These are phyloP conservation scores for Colletotrichum agaves DNA, from an alignment of 2,329 filamentous ascomycete genomes.

Conservation along the genomic window DNA sequence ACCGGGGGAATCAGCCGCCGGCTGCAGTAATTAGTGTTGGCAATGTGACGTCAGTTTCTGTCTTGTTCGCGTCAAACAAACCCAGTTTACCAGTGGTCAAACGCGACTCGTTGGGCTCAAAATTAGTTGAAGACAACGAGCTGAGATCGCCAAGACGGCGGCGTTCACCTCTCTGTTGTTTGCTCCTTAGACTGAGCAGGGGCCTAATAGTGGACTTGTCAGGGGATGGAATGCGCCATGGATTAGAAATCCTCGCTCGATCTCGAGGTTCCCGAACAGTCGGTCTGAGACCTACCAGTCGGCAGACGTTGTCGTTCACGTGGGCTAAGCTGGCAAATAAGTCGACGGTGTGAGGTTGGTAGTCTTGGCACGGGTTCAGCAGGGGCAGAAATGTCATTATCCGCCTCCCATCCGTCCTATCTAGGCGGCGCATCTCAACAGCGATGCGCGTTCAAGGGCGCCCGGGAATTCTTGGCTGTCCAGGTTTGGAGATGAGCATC, in stretches of 20 bases:
- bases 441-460: slow-evolving; percentile 14
- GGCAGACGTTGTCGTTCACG: slow-evolving; percentile 19
- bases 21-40: slow-evolving; percentile 16
- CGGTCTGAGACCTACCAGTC: slow-evolving; percentile 17
- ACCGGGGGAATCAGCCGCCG: not conserved
- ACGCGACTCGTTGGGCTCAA: not conserved
- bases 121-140: not conserved
- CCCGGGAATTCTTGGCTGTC: slow-evolving; percentile 15
- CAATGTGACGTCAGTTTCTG: not conserved
- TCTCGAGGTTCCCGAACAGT: not conserved
- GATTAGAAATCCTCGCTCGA: not conserved
- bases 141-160: not conserved
- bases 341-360: not conserved
- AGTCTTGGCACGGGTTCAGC: slow-evolving; percentile 28
- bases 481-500: slow-evolving; percentile 30
- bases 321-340: slow-evolving; percentile 23
- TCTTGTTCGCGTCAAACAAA: not conserved
- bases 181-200: not conserved
- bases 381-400: slow-evolving; percentile 2
- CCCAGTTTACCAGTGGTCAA: not conserved
- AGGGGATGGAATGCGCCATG: slow-evolving; percentile 6
- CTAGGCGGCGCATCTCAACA: slow-evolving; percentile 4
- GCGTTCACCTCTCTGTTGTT: slow-evolving; percentile 9
- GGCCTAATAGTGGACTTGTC: not conserved
- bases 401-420: slow-evolving; percentile 3